These are phyloP conservation scores for Candida gigantensis DNA, from an alignment of 1,139 yeast species.

Conservation along the genomic window DNA sequence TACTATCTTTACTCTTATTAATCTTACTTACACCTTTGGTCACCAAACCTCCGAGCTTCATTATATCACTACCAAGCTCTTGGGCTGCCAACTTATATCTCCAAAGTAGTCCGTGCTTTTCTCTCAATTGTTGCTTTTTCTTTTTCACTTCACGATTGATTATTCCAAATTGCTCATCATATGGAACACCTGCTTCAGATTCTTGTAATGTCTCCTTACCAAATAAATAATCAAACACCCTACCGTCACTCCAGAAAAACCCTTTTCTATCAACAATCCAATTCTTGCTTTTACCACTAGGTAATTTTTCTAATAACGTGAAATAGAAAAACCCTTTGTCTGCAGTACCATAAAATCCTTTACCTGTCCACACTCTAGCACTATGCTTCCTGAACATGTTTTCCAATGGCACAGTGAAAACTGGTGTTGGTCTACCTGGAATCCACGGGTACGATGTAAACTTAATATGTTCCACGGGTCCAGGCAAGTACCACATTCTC, in stretches of 20 bases:
- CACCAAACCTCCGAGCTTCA: conserved; percentile 23
- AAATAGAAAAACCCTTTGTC: conserved; percentile 76
- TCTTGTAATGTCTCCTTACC: conserved; percentile 76
- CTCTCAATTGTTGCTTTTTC: conserved; percentile 39
- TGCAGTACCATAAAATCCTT: conserved; percentile 83
- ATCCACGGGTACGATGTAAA: conserved; percentile 74
- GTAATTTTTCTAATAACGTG: conserved; percentile 55
- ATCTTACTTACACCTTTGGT: not conserved
- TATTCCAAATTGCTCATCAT: conserved; percentile 55
- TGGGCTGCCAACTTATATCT: conserved; percentile 40
- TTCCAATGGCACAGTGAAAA: conserved; percentile 63
- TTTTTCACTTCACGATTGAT: conserved; percentile 40
- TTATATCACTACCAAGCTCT: conserved; percentile 35
- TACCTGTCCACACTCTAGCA: conserved; percentile 78
- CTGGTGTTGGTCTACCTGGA: conserved; percentile 79
- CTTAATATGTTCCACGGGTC: conserved; percentile 53
- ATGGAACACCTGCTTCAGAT: conserved; percentile 75
- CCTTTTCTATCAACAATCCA: conserved; percentile 86
- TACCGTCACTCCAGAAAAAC: conserved; percentile 88
- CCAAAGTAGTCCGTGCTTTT: conserved; percentile 43
- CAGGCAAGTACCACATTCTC: conserved; percentile 75
- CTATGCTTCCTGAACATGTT: conserved; percentile 57
- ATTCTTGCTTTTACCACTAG: conserved; percentile 44
- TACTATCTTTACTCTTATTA: conserved; percentile 1
- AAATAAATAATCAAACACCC: conserved; percentile 76